Base-by-base conservation (phyloP, 306 rosid genomes). In the Cucurbita moschata region DNA sequence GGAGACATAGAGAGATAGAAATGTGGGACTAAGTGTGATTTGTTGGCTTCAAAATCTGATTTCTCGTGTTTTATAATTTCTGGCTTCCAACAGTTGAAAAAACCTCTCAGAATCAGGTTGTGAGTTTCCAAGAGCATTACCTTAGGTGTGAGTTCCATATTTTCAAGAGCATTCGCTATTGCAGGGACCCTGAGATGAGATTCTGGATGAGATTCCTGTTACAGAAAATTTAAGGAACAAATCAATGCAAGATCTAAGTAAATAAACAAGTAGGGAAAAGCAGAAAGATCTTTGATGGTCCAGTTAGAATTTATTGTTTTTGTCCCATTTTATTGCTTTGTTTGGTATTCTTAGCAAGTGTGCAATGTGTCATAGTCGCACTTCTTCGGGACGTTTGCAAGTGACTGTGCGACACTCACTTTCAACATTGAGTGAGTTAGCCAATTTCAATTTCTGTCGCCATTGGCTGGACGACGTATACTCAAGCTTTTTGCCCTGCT, bases 171-270 rank as follows among this genome's bases (percentile, higher is more conserved):
- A 68, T 77, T 54, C 49, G 84, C 85, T 62, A 93, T 86, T 23
- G 97, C 87, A 40, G 97, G 98, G 81, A 93, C 96, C 86, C 98
- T 84, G 56, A 93, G 83, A 85, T 90, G 93, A 61, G 94, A 90
- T 79, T 93, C 98, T 46, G 97, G 98, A 88, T 90, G 98, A 76
- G 98, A 83, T 75, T 93, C 98, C 98, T 93, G 87, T 78, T 71
- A 68, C 57, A 65, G 66, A 53, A 66, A 38, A 54, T 68, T 46
- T 10, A 44, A 68, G 14, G 8, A 68, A 68, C 18, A 68, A 21
- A 67, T 46, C 11, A 67, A 11, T 23, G 0, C 71, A 62, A 49
- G 23, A 71, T 4, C 35, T 30, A 30, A 30, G 30, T 16, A 0
- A 60, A 52, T 30, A 30, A 30, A 30, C 35, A 30, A 30, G 50